A percentile compares a stretch with the other conserved stretches of the same genome.
Conservation (phyloP, 2,329 filamentous ascomycete genomes). For the Cordyceps militaris region DNA sequence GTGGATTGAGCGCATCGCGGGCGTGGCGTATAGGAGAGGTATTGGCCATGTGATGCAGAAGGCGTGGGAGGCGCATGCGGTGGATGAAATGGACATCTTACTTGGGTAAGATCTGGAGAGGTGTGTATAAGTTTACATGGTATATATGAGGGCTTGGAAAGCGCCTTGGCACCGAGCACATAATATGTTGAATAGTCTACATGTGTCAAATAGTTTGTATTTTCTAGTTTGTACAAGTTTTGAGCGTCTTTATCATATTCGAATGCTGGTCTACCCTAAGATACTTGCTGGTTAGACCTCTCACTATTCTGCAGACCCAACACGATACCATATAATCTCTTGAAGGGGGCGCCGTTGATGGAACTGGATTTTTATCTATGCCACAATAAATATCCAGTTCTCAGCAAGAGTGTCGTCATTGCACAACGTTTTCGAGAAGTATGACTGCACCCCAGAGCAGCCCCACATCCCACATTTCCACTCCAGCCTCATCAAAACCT, state of each 20-base stretch:
- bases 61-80: conserved; percentile 34
- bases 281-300: not conserved
- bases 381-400: not conserved
- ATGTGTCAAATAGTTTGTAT: not conserved
- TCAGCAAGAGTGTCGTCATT: not conserved
- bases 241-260: not conserved
- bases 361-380: not conserved
- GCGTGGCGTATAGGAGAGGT: conserved; percentile 34
- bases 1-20: conserved; percentile 40
- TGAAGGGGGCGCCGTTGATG: not conserved
- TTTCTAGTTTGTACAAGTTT: conserved; percentile 1
- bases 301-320: not conserved
- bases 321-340: not conserved
- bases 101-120: conserved; percentile 27
- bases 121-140: not conserved
- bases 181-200: not conserved
- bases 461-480: conserved; percentile 6
- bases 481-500: conserved; percentile 2
- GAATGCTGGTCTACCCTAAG: not conserved
- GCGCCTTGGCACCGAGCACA: not conserved
- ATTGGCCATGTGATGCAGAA: conserved; percentile 35
- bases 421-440: not conserved
- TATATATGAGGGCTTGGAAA: not conserved
- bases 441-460: not conserved
- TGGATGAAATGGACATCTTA: conserved; percentile 34